Conservation (phyloP, 2,329 filamentous ascomycete species). For the Cercospora sp. region DNA sequence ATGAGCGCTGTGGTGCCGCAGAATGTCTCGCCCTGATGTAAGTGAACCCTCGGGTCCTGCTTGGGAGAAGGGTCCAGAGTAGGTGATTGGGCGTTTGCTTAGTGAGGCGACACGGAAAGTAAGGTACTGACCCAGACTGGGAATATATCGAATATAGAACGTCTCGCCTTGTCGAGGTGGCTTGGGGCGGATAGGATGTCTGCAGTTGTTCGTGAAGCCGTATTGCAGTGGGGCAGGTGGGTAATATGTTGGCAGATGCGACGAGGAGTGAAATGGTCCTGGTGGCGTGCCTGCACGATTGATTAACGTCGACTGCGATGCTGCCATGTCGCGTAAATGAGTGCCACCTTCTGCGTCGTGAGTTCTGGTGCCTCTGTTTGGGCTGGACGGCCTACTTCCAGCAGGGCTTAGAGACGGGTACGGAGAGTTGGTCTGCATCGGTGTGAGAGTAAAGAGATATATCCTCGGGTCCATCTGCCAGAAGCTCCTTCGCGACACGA, state of each 20-base stretch:
- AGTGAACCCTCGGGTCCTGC: slow-evolving; percentile 30
- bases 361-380: slow-evolving; percentile 35
- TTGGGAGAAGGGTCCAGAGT: slow-evolving; percentile 57
- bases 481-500: slow-evolving; percentile 75
- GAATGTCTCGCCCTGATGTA: slow-evolving; percentile 36
- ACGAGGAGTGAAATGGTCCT: slow-evolving; percentile 77
- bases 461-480: slow-evolving; percentile 89
- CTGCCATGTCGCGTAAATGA: slow-evolving; percentile 17
- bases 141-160: slow-evolving; percentile 86
- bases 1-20: slow-evolving; percentile 17
- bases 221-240: slow-evolving; percentile 82
- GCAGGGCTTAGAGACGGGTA: slow-evolving; percentile 54
- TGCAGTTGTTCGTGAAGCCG: slow-evolving; percentile 71
- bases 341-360: slow-evolving; percentile 16
- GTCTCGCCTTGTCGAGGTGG: slow-evolving; percentile 86
- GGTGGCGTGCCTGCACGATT: slow-evolving; percentile 25
- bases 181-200: slow-evolving; percentile 84
- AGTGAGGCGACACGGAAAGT: slow-evolving; percentile 83
- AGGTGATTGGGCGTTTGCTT: slow-evolving; percentile 62
- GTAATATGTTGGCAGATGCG: slow-evolving; percentile 87
- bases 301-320: slow-evolving; percentile 16
- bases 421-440: slow-evolving; percentile 49
- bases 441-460: slow-evolving; percentile 82
- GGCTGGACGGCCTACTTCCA: slow-evolving; percentile 54
- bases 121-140: slow-evolving; percentile 78